A percentile compares a stretch with the other conserved stretches of the same genome.
Conservation (phyloP, 176 grass and related monocot genomes). For the Oryza glaberrima region DNA sequence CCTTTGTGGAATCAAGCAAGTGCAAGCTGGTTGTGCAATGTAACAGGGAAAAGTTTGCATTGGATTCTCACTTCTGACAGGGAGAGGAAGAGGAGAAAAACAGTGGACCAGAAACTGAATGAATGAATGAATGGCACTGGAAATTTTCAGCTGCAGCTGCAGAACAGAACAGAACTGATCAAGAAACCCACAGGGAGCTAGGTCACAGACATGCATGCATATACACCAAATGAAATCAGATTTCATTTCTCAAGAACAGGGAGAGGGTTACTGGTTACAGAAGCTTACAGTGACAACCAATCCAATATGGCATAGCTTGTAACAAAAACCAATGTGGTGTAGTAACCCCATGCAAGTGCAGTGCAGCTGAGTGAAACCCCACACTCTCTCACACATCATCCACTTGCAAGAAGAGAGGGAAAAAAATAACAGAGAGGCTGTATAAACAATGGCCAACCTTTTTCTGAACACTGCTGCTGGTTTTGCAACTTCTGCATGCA, state of each 20-base stretch:
- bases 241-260: conserved; percentile 52
- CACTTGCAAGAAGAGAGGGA: conserved; percentile 51
- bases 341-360: conserved; percentile 33
- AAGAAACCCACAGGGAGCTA: conserved; percentile 47
- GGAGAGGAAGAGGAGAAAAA: conserved; percentile 36
- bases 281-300: conserved; percentile 48
- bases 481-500: conserved; percentile 38
- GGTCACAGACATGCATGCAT: conserved; percentile 7
- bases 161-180: conserved; percentile 42
- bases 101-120: conserved; percentile 33
- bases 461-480: conserved; percentile 42
- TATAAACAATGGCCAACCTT: conserved; percentile 63
- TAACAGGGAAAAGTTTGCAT: conserved; percentile 47
- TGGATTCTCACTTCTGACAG: conserved; percentile 46
- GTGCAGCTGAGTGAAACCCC: conserved; percentile 58
- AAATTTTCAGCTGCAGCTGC: conserved; percentile 28
- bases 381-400: conserved; percentile 34
- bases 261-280: conserved; percentile 43
- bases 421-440: not conserved
- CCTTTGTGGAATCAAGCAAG: conserved; percentile 14
- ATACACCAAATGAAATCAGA: conserved; percentile 51
- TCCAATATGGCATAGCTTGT: conserved; percentile 34
- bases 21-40: conserved; percentile 41
- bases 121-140: conserved; percentile 52
- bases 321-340: conserved; percentile 54